Evolutionary conservation across 768 basidiomycete genomes (phyloP), one percentile per base, ranked within the genome.

Genomic region (Termitomyces sp.): DNA sequence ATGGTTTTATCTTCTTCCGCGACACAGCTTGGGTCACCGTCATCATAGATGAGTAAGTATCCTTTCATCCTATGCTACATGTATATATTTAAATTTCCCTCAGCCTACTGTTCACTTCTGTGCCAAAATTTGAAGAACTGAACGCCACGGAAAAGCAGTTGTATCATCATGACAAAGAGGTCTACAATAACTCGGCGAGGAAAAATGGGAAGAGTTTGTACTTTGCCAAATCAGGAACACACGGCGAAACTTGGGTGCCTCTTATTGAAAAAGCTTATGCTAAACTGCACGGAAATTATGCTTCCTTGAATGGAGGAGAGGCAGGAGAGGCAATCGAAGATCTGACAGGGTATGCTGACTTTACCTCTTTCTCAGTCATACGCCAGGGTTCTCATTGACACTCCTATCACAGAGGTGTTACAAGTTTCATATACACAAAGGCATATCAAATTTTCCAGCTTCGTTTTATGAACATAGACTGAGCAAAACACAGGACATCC

Each of bases 181-280:
- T 62, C 8, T 84, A 79, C 66, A 76, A 82, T 52, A 62, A 62
- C 6, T 70, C 71, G 0, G 81, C 82, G 6, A 69, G 81, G 6
- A 80, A 75, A 57, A 78, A 76, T n/a, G 75, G 76, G 39, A 78
- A 81, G 56, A 69, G 70, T 6, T 68, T 85, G 42, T 78, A 78
- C 58, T 85, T 84, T 66, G 79, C 83, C 11, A 74, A 69, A 56
- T 79, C 78, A 7, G 75, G 71, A 2, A 75, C 75, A 7, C 71
- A 79, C 13, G 77, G 77, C 39, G 82, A 84, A 59, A 83, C 81
- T 0, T 85, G 83, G 83, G 80, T 84, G 2, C 79, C 83, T 0
- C 68, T 85, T 0, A 72, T 84, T 20, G 84, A 85, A 64, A 85
- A 85, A 61, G 83, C 83, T 3, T 85, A 78, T 57, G 83, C 83